phyloP scores from a whole-genome alignment of 2,329 filamentous ascomycete genomes.

The Teratosphaeria gauchensis region DNA sequence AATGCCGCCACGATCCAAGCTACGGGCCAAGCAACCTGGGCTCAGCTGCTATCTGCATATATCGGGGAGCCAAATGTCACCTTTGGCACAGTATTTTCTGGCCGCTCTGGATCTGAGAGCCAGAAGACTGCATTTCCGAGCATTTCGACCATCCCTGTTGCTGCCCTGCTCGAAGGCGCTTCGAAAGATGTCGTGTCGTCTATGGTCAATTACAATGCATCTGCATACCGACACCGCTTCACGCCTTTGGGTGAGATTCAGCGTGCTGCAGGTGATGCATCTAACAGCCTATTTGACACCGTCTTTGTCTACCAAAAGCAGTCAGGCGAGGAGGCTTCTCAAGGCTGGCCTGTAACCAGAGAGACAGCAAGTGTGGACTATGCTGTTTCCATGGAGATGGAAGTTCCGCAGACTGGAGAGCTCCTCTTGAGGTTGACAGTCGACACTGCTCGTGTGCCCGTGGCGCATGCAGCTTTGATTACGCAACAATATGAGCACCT shows the following conservation, averaged over 20 bases:
- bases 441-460: conserved; percentile 54
- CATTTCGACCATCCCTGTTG: conserved; percentile 68
- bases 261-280: conserved; percentile 56
- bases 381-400: conserved; percentile 68
- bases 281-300: conserved; percentile 67
- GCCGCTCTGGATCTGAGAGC: conserved; percentile 53
- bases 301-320: conserved; percentile 73
- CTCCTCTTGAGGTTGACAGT: conserved; percentile 59
- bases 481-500: conserved; percentile 62
- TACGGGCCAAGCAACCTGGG: conserved; percentile 68
- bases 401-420: conserved; percentile 40
- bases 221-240: conserved; percentile 60
- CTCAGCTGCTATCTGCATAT: conserved; percentile 63
- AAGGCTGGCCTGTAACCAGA: conserved; percentile 50
- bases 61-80: conserved; percentile 63
- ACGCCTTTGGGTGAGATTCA: conserved; percentile 64
- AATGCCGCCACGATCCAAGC: conserved; percentile 66
- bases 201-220: conserved; percentile 57
- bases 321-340: conserved; percentile 8
- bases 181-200: conserved; percentile 49
- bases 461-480: conserved; percentile 56
- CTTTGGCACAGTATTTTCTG: conserved; percentile 74
- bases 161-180: conserved; percentile 45
- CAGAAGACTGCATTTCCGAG: conserved; percentile 61
- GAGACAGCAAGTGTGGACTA: conserved; percentile 69